phyloP scores from a whole-genome alignment of 2,329 filamentous ascomycete species.

The Whalleya microplaca region DNA sequence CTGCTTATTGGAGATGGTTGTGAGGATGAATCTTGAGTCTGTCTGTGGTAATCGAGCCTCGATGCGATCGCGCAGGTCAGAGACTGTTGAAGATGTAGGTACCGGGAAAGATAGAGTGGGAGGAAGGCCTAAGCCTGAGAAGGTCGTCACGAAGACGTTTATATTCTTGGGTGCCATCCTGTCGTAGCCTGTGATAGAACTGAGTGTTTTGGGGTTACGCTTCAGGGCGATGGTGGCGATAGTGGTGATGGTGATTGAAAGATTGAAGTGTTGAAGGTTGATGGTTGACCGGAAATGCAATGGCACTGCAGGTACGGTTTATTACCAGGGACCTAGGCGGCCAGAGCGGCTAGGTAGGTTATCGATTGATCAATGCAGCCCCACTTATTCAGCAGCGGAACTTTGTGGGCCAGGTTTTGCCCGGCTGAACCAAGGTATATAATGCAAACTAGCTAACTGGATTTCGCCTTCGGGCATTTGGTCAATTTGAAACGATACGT shows the following conservation, averaged over 20 bases:
- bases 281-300: too few species aligned
- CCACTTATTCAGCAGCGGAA: too few species aligned
- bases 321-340: too few species aligned
- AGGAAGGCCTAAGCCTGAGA: slow-evolving; percentile 80
- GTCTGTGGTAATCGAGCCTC: slow-evolving; percentile 62
- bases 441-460: not conserved
- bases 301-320: too few species aligned
- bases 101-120: slow-evolving; percentile 81
- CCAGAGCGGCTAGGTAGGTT: too few species aligned
- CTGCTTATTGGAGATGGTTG: slow-evolving; percentile 78
- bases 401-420: too few species aligned
- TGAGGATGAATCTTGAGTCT: slow-evolving; percentile 71
- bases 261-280: not conserved
- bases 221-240: not conserved
- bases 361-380: too few species aligned
- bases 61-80: slow-evolving; percentile 67
- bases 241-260: too few species aligned
- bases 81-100: slow-evolving; percentile 64
- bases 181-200: slow-evolving; percentile 41
- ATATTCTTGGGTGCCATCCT: slow-evolving; percentile 62
- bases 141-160: slow-evolving; percentile 84
- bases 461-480: slow-evolving; percentile 39
- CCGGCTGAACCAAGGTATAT: too few species aligned
- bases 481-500: slow-evolving; percentile 41
- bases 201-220: slow-evolving; percentile 2